Evolutionary conservation across 2,329 filamentous ascomycete species (phyloP).

Genomic region (Paraphoma sp.): DNA sequence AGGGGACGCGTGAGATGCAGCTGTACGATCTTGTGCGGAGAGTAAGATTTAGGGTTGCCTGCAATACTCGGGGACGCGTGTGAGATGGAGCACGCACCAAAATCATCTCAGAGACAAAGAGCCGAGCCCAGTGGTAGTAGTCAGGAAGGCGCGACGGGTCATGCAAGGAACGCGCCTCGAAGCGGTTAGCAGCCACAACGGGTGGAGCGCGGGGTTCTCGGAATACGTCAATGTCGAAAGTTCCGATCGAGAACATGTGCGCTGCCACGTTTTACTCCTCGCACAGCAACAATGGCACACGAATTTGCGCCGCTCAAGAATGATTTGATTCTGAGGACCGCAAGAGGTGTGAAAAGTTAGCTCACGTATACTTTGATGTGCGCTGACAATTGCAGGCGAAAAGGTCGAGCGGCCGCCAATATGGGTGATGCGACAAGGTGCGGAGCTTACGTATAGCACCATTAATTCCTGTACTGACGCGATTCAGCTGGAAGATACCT

Average conservation of each 20-base stretch:
- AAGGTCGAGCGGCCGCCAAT: constrained; percentile 91
- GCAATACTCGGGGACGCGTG: constrained; percentile 6
- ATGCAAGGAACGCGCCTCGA: constrained; percentile 27
- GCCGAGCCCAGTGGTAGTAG: constrained; percentile 1
- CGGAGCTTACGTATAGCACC: constrained; percentile 18
- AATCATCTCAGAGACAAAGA: constrained; percentile 25
- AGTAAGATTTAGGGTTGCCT: background rate
- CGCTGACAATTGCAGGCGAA: constrained; percentile 66
- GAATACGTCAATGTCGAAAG: constrained; percentile 16
- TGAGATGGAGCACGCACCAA: constrained; percentile 9
- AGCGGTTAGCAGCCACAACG: constrained; percentile 22
- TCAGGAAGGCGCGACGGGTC: constrained; percentile 2
- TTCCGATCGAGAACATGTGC: constrained; percentile 16
- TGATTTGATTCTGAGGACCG: constrained; percentile 87
- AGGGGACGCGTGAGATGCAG: constrained; percentile 1
- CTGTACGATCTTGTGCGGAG: background rate
- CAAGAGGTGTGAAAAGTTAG: constrained; percentile 70
- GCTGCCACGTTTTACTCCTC: constrained; percentile 1
- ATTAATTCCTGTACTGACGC: constrained; percentile 12
- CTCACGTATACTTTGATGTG: background rate
- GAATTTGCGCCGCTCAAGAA: constrained; percentile 88
- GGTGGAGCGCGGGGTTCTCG: constrained; percentile 31
- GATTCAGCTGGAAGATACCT: constrained; percentile 87
- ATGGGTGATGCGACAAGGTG: constrained; percentile 99
- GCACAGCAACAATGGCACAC: constrained; percentile 63